These are phyloP conservation scores for Cryphonectria carpinicola DNA, from an alignment of 2,329 filamentous ascomycete genomes.

Conservation along the genomic window DNA sequence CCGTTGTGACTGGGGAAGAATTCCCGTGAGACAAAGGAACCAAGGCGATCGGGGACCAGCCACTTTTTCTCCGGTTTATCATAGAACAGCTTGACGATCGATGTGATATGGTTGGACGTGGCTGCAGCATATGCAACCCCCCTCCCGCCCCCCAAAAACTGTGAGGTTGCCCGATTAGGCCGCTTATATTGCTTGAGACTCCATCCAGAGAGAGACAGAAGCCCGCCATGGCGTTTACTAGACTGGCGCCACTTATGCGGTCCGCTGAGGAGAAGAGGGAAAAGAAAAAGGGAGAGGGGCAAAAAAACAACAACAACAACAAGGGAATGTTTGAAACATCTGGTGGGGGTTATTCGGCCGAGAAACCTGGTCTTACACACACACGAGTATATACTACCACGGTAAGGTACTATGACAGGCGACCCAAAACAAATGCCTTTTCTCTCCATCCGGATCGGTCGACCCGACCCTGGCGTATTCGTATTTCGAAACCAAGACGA, in stretches of 20 bases:
- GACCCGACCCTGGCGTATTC: background rate
- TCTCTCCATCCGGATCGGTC: background rate
- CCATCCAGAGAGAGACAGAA: background rate
- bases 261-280: background rate
- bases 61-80: background rate
- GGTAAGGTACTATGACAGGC: background rate
- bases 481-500: slow-evolving; percentile 4
- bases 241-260: background rate
- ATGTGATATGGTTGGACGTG: background rate
- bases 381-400: background rate
- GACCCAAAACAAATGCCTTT: background rate
- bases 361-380: background rate
- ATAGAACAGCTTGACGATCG: background rate
- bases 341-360: background rate
- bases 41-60: background rate
- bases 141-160: background rate
- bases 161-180: slow-evolving; percentile 3
- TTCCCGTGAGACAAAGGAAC: background rate
- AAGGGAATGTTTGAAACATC: background rate
- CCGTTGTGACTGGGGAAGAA: background rate
- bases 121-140: background rate
- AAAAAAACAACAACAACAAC: background rate
- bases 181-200: background rate
- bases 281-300: background rate
- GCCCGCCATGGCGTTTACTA: background rate